Evolutionary conservation across 1,139 yeast genomes (phyloP).

Genomic region (Saccharomyces hybrid): DNA sequence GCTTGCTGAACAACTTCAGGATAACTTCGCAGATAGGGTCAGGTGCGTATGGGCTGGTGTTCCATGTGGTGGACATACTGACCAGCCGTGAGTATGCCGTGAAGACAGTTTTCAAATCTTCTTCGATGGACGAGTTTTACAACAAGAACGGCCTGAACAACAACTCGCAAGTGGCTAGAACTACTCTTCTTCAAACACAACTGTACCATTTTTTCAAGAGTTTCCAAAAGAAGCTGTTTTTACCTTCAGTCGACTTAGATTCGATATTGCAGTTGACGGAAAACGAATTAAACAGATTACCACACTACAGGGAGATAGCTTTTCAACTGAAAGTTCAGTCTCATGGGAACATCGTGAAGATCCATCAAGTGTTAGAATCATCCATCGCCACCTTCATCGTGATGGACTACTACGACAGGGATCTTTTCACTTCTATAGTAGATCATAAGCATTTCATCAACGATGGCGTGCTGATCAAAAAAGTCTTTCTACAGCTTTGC

Average conservation of each 20-base stretch:
- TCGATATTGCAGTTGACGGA: slow-evolving; percentile 21
- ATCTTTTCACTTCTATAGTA: slow-evolving; percentile 71
- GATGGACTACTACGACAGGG: slow-evolving; percentile 79
- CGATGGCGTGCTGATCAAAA: slow-evolving; percentile 44
- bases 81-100: slow-evolving; percentile 57
- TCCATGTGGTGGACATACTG: slow-evolving; percentile 51
- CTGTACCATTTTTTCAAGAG: slow-evolving; percentile 25
- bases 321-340: slow-evolving; percentile 66
- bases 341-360: slow-evolving; percentile 71
- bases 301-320: slow-evolving; percentile 51
- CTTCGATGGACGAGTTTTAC: neutral
- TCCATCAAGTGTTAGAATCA: slow-evolving; percentile 62
- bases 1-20: slow-evolving; percentile 27
- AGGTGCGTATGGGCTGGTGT: slow-evolving; percentile 84
- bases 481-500: slow-evolving; percentile 65
- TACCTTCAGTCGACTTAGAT: slow-evolving; percentile 29
- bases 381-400: slow-evolving; percentile 55
- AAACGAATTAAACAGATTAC: slow-evolving; percentile 22
- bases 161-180: slow-evolving; percentile 21
- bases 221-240: slow-evolving; percentile 20
- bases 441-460: slow-evolving; percentile 41
- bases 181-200: slow-evolving; percentile 24
- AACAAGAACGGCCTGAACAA: slow-evolving; percentile 24
- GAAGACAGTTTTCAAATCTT: slow-evolving; percentile 55
- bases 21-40: slow-evolving; percentile 49